phyloP scores from a whole-genome alignment of 202 grass and related monocot species.

The Hordeum pubiflorum region DNA sequence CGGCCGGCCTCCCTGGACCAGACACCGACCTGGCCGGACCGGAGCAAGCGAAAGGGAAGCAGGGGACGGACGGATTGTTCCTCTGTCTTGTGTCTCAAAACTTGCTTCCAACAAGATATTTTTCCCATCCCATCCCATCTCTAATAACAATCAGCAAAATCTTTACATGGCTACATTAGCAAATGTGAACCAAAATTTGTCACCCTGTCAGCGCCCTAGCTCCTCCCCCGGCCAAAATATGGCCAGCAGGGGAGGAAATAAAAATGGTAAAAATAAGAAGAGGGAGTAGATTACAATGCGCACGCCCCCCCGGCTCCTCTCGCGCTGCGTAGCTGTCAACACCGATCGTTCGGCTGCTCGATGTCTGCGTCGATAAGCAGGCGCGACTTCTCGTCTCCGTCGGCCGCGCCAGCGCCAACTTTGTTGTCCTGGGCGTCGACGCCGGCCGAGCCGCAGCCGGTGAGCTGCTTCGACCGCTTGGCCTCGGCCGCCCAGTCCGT shows the following conservation, averaged over 20 bases:
- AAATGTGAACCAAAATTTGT: conserved; percentile 27
- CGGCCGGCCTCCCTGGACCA: conserved; percentile 42
- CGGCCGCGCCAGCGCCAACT: neutral
- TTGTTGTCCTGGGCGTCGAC: neutral
- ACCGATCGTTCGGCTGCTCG: conserved; percentile 3
- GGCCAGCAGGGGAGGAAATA: neutral
- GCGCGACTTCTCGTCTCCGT: conserved; percentile 30
- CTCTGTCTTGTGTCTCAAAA: neutral
- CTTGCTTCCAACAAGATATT: neutral
- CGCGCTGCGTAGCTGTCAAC: conserved; percentile 28
- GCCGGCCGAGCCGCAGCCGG: conserved; percentile 10
- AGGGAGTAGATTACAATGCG: conserved; percentile 9
- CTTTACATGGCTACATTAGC: conserved; percentile 41
- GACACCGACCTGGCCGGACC: conserved; percentile 32
- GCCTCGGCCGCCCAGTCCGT: conserved; percentile 74
- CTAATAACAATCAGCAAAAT: conserved; percentile 17
- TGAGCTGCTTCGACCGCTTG: conserved; percentile 55
- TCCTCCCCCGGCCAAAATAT: conserved; percentile 17
- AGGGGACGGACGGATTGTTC: conserved; percentile 25
- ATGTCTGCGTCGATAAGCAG: conserved; percentile 17
- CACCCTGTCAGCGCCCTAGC: conserved; percentile 29
- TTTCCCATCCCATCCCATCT: neutral
- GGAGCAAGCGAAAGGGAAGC: conserved; percentile 9
- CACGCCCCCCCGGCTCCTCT: neutral
- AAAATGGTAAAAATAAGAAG: neutral